Conservation (phyloP, 306 rosid species). For the Ziziphus jujuba region DNA sequence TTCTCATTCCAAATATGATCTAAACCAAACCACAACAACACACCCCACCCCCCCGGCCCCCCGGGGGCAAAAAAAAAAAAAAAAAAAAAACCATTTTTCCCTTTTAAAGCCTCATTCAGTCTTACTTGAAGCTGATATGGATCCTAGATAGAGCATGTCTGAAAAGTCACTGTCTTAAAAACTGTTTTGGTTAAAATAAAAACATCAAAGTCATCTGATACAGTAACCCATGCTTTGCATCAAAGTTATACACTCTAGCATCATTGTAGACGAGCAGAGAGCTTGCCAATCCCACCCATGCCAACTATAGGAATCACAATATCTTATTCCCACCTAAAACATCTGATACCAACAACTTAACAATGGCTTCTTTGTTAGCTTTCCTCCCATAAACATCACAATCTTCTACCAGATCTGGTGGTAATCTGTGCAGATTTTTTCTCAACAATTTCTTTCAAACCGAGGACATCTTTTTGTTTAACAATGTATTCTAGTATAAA, state of each 20-base stretch:
- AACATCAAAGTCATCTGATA: constrained; percentile 13
- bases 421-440: no score
- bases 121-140: not conserved
- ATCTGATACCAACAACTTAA: not conserved
- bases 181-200: constrained; percentile 1
- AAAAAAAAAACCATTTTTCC: constrained; percentile 13
- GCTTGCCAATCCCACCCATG: constrained; percentile 26
- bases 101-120: constrained; percentile 6
- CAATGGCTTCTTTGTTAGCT: no score
- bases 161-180: not conserved
- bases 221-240: constrained; percentile 20
- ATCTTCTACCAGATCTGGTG: no score
- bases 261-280: constrained; percentile 18
- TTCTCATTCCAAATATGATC: constrained; percentile 27
- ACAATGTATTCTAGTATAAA: no score
- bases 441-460: no score
- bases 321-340: not conserved
- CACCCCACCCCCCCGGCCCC: no score
- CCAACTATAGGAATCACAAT: constrained; percentile 22
- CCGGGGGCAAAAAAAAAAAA: no score
- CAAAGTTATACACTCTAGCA: constrained; percentile 1
- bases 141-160: not conserved
- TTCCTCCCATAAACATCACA: no score
- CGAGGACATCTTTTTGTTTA: no score
- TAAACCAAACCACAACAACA: constrained; percentile 1